Evolutionary conservation across 495 filamentous ascomycete genomes (phyloP).

Genomic region (Xylaria castorea): DNA sequence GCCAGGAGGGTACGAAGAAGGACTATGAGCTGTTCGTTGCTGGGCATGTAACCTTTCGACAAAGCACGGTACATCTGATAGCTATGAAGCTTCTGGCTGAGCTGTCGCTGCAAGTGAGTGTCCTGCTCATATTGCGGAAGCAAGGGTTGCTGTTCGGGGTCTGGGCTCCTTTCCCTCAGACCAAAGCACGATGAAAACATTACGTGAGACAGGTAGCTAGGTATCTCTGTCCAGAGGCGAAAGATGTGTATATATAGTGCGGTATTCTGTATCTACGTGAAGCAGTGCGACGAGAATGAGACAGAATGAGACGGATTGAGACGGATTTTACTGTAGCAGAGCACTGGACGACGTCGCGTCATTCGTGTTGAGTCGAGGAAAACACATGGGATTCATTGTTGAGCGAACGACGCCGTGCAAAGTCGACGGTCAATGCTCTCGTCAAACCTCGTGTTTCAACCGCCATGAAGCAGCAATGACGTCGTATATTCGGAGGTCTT

Average conservation of each 20-base stretch:
- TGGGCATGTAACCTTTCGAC: conserved; percentile 87
- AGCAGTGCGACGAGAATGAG: not conserved
- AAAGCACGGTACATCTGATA: conserved; percentile 91
- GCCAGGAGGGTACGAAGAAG: conserved; percentile 83
- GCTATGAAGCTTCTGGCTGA: conserved; percentile 86
- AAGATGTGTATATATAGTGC: not conserved
- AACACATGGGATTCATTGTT: not conserved
- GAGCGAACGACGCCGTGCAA: not conserved
- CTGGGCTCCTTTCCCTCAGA: conserved; percentile 38
- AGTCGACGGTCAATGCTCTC: not conserved
- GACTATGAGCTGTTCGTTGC: conserved; percentile 80
- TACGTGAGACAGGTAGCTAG: not conserved
- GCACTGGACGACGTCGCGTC: not conserved
- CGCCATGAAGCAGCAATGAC: conserved; percentile 27
- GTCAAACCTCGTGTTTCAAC: not conserved
- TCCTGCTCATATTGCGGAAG: conserved; percentile 86
- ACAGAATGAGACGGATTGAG: too few species aligned
- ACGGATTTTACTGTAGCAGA: not conserved
- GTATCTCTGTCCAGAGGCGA: not conserved
- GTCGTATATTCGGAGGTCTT: conserved; percentile 18
- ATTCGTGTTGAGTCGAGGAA: not conserved
- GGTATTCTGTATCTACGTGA: not conserved
- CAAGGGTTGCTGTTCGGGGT: conserved; percentile 72
- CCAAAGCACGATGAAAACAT: conserved; percentile 49
- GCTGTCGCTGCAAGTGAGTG: conserved; percentile 73